Base-by-base conservation (phyloP, 2,329 filamentous ascomycete genomes). In the Orbilia blumenaviensis region DNA sequence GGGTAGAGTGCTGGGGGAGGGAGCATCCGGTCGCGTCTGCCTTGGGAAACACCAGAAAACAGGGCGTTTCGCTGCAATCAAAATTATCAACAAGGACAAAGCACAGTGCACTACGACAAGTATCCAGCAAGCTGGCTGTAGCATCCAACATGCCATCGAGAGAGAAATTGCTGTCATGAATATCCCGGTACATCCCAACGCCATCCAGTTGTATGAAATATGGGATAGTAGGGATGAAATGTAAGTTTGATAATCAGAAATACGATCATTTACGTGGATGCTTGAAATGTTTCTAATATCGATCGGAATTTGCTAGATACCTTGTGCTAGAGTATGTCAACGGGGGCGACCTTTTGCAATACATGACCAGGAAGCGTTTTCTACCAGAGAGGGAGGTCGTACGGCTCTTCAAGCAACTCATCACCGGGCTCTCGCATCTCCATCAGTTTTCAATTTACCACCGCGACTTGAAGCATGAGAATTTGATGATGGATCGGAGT, bases 121-220 rank as follows among this genome's bases (percentile, higher is more conserved):
- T 18, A 78, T 67, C 36, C 46, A 66, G n/a, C 21, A 48, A 16
- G 60, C 62, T 32, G 63, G 50, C 38, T 50, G 25, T 38, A 54
- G 48, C 23, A 66, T 72, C 38, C 41, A 50, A 32, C 56, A 74
- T 82, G 83, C 93, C 0, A 91, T 99, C 77, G 94, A 98, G 83
- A 88, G 95, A 66, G 95, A 99, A 82, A 94, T 99, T 42, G 93
- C 94, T 32, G 96, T 99, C 80, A 93, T 99, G 88, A 98, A 97
- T 84, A 87, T 98, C 71, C 92, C 98, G 76, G 91, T 97, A 81
- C 95, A 99, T 83, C 92, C 91, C 4, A 95, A 98, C 82, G 94
- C 98, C 80, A 94, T 97, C 83, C 92, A 92, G 79, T 85, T 99
- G 8, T 95, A 94, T 82, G 95, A 99, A 83, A 94, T 99, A 29